Conservation (phyloP, 345 rosid species). For the Streptanthus diversifolius region DNA sequence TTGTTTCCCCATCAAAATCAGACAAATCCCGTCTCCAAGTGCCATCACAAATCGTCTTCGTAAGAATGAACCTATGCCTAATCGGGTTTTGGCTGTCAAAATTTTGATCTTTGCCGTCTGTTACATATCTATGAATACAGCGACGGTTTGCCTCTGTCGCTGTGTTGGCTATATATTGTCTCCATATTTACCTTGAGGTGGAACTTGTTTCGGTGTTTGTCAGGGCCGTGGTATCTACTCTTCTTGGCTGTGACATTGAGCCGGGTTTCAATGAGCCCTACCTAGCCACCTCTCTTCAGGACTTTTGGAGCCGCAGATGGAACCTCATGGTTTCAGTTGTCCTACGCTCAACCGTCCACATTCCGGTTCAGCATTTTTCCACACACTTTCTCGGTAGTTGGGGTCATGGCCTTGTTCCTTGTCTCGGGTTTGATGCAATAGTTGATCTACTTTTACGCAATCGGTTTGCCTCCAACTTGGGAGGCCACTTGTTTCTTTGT, state of each 20-base stretch:
- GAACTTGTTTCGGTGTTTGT: slow-evolving; percentile 44
- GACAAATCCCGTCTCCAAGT: slow-evolving; percentile 22
- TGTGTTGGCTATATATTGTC: slow-evolving; percentile 35
- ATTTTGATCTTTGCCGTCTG: slow-evolving; percentile 28
- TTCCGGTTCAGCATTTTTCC: slow-evolving; percentile 37
- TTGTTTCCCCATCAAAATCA: slow-evolving; percentile 54
- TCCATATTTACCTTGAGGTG: slow-evolving; percentile 43
- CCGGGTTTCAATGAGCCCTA: slow-evolving; percentile 67
- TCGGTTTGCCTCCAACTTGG: slow-evolving; percentile 57
- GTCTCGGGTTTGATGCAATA: slow-evolving; percentile 80
- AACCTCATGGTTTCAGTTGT: slow-evolving; percentile 59
- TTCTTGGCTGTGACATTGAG: slow-evolving; percentile 52
- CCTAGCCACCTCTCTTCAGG: slow-evolving; percentile 65
- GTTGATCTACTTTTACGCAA: slow-evolving; percentile 43
- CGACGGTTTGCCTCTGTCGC: slow-evolving; percentile 26
- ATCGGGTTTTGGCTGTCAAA: slow-evolving; percentile 40
- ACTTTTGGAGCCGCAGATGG: slow-evolving; percentile 85
- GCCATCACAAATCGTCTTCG: background rate
- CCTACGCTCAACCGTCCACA: slow-evolving; percentile 50
- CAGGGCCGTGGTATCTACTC: slow-evolving; percentile 38
- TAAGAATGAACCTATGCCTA: slow-evolving; percentile 15
- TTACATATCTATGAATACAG: slow-evolving; percentile 38
- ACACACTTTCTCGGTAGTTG: slow-evolving; percentile 30
- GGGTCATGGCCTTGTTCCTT: slow-evolving; percentile 43
- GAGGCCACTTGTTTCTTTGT: slow-evolving; percentile 69